Percentiles rank a stretch among this genome's conserved stretches.
phyloP scores from a whole-genome alignment of 148 eudicot genomes.

The Selenicereus undatus region DNA sequence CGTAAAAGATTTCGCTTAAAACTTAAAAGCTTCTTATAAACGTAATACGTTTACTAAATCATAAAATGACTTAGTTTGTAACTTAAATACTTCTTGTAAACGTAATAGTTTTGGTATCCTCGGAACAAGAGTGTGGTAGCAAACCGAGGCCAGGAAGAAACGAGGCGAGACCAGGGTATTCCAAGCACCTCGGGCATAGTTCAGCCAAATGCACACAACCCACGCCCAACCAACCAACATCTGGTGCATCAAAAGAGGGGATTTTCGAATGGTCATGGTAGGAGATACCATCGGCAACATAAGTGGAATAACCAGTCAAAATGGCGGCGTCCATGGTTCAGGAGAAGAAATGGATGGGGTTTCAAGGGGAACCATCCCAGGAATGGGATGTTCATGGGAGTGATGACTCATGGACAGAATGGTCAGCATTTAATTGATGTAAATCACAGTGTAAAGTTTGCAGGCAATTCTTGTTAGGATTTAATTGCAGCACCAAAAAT shows the following conservation, averaged over 20 bases:
- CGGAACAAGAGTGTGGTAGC: conserved; percentile 15
- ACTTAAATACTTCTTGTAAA: too few relatives aligned
- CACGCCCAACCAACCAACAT: conserved; percentile 26
- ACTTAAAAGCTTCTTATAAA: too few relatives aligned
- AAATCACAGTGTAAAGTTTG: conserved; percentile 37
- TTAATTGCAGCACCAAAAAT: conserved; percentile 10
- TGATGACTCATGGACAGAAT: conserved; percentile 26
- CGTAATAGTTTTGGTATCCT: too few relatives aligned
- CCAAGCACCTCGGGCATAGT: conserved; percentile 38
- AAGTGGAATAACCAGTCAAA: conserved; percentile 40
- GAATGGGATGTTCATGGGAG: conserved; percentile 34
- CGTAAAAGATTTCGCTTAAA: too few relatives aligned
- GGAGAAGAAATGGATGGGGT: conserved; percentile 42
- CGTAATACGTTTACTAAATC: too few relatives aligned
- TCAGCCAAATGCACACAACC: conserved; percentile 10
- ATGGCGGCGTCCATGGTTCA: conserved; percentile 49
- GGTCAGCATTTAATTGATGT: conserved; percentile 38
- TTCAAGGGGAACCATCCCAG: conserved; percentile 38
- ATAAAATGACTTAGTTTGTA: too few relatives aligned
- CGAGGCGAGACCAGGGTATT: conserved; percentile 33
- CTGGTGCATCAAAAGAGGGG: conserved; percentile 30
- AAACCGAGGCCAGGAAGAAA: conserved; percentile 22
- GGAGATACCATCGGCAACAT: conserved; percentile 52
- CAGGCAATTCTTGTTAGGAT: conserved; percentile 37
- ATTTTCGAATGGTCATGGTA: conserved; percentile 32